These are phyloP conservation scores for Talaromyces sp. DNA, from an alignment of 2,329 filamentous ascomycete genomes.

Conservation along the genomic window DNA sequence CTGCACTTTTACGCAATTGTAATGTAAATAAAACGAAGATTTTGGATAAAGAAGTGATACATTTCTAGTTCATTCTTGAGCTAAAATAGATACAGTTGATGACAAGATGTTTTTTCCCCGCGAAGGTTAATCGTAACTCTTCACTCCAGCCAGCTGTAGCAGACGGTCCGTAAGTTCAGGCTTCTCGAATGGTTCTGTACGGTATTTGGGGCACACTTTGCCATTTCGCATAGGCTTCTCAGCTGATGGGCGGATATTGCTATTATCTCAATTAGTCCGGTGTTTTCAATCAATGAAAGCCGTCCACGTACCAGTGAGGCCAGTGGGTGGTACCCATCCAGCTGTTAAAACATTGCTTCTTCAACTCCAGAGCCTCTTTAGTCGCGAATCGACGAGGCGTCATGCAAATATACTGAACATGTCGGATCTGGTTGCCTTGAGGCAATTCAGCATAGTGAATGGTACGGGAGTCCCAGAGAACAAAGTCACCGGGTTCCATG, in stretches of 20 bases:
- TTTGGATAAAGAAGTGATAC: background rate
- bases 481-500: constrained; percentile 43
- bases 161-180: constrained; percentile 34
- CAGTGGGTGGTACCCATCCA: constrained; percentile 40
- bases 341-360: constrained; percentile 34
- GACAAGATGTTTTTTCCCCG: background rate
- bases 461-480: constrained; percentile 48
- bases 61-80: constrained; percentile 5
- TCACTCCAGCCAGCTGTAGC: constrained; percentile 36
- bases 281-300: background rate
- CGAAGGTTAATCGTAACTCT: background rate
- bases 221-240: constrained; percentile 36
- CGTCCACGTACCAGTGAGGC: constrained; percentile 24
- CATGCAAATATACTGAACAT: constrained; percentile 39
- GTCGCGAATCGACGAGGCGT: constrained; percentile 37
- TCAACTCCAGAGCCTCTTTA: constrained; percentile 31
- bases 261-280: constrained; percentile 22
- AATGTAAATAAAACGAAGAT: background rate
- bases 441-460: constrained; percentile 45
- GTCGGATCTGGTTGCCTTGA: constrained; percentile 36
- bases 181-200: constrained; percentile 40
- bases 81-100: constrained; percentile 5
- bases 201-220: constrained; percentile 35
- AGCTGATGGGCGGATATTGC: constrained; percentile 39
- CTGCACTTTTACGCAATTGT: background rate